Percentiles rank a stretch among this genome's conserved stretches.
These are phyloP conservation scores for Ambrosia artemisiifolia DNA, from an alignment of 129 eudicot genomes.

Conservation along the genomic window DNA sequence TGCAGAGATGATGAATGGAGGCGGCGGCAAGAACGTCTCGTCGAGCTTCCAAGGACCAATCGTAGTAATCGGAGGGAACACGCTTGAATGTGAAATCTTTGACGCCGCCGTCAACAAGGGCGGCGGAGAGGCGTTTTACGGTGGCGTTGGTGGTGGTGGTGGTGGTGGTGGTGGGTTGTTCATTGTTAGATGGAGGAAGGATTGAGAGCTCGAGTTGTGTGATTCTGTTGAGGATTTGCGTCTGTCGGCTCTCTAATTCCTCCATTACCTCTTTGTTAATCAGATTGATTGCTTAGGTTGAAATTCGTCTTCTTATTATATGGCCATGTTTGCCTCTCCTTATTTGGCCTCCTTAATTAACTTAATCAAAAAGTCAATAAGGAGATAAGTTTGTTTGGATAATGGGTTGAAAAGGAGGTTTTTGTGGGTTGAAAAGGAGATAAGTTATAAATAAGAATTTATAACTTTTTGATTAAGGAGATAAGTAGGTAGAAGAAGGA, in stretches of 20 bases:
- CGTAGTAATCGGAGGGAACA: constrained; percentile 80
- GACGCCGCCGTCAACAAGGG: constrained; percentile 52
- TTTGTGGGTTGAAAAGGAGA: too few species aligned
- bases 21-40: constrained; percentile 72
- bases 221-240: constrained; percentile 62
- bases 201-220: constrained; percentile 58
- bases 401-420: too few species aligned
- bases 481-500: too few species aligned
- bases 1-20: constrained; percentile 90
- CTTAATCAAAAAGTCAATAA: too few species aligned
- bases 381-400: too few species aligned
- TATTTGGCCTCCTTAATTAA: too few species aligned
- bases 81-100: constrained; percentile 70
- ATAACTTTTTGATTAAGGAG: too few species aligned
- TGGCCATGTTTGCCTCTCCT: too few species aligned
- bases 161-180: constrained; percentile 36
- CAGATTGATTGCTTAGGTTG: background rate
- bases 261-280: constrained; percentile 32
- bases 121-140: constrained; percentile 70
- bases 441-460: too few species aligned
- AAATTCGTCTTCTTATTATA: background rate
- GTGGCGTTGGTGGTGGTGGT: constrained; percentile 50
- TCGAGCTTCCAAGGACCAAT: constrained; percentile 67
- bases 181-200: constrained; percentile 24
- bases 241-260: constrained; percentile 58